Base-by-base conservation (phyloP, 2,329 filamentous ascomycete species). In the Hymenoscyphus scutula region DNA sequence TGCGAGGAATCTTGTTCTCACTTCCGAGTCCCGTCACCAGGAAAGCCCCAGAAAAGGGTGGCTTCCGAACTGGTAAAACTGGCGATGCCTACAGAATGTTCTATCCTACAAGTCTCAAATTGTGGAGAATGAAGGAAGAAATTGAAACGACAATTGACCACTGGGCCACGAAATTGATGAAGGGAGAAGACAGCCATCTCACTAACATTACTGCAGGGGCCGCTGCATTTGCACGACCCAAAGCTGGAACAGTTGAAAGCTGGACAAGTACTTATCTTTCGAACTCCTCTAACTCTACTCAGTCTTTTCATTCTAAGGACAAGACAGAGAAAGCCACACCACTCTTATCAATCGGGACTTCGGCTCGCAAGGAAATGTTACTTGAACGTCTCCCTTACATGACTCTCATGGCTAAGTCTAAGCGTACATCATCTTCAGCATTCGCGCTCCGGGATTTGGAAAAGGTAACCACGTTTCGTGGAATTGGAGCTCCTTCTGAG, bases 321-420 rank as follows among this genome's bases (percentile, higher is more conserved):
- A 78, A 67, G 27, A 70, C 74, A 27, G 60, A 64, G 53, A 60
- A 70, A 62, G 58, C 71, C 0, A 61, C 73, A 1, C 80, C 82
- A 0, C 75, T 84, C 1, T 77, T 88, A 17, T 84, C 85, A 0
- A 81, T 88, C 1, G 87, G 88, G 53, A 72, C 73, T 25, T 85
- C 88, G 3, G 86, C 88, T 3, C 87, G 87, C 38, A 82, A 82
- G 51, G 91, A 94, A 74, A 82, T 95, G 79, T 76, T 97, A 0
- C 83, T 97, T 27, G 91, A 98, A 67, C 87, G 92, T 8, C 81
- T 99, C 0, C 95, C 95, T 0, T 98, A 96, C 75, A 86, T 95
- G 80, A 82, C 88, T 1, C 82, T 85, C 58, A 90, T 97, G 45
- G 64, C 71, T 75, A 69, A 71, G 61, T 71, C 55, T 58, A 37